Evolutionary conservation across 768 basidiomycete genomes (phyloP).

Genomic region (Mycena kentingensis): DNA sequence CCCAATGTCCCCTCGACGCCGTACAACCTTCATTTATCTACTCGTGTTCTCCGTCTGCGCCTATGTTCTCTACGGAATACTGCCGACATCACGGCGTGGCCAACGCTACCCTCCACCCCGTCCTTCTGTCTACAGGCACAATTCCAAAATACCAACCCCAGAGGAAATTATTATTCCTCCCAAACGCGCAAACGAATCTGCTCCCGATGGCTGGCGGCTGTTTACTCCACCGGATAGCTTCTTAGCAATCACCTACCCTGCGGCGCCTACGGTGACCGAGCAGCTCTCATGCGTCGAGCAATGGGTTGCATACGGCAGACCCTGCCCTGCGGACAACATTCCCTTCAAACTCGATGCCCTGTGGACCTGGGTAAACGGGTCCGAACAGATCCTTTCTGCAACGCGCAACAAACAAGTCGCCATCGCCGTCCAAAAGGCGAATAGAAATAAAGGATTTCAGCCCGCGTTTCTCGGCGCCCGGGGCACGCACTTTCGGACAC

Average conservation of each 20-base stretch:
- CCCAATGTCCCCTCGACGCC: neutral
- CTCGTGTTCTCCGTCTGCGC: neutral
- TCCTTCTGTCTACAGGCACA: neutral
- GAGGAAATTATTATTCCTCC: slow-evolving; percentile 5
- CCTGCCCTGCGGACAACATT: slow-evolving; percentile 1
- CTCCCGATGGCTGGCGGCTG: slow-evolving; percentile 15
- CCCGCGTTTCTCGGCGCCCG: slow-evolving; percentile 9
- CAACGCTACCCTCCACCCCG: neutral
- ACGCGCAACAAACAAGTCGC: slow-evolving; percentile 7
- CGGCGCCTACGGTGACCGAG: slow-evolving; percentile 10
- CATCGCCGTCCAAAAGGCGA: neutral
- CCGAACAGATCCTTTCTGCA: slow-evolving; percentile 14
- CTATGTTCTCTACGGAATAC: neutral
- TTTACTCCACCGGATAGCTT: slow-evolving; percentile 14
- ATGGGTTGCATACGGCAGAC: slow-evolving; percentile 14
- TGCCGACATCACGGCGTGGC: neutral
- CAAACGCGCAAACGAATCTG: slow-evolving; percentile 3
- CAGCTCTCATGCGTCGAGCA: slow-evolving; percentile 16
- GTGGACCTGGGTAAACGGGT: slow-evolving; percentile 24
- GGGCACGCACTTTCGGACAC: slow-evolving; percentile 18
- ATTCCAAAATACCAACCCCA: neutral
- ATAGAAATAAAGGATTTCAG: neutral
- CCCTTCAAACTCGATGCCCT: slow-evolving; percentile 6
- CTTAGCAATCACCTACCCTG: slow-evolving; percentile 1
- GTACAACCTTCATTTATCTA: neutral